A percentile compares a stretch with the other conserved stretches of the same genome.
These are phyloP conservation scores for Pseudopediastrum boryanum DNA, from an alignment of 139 green algal genomes.

Conservation along the genomic window DNA sequence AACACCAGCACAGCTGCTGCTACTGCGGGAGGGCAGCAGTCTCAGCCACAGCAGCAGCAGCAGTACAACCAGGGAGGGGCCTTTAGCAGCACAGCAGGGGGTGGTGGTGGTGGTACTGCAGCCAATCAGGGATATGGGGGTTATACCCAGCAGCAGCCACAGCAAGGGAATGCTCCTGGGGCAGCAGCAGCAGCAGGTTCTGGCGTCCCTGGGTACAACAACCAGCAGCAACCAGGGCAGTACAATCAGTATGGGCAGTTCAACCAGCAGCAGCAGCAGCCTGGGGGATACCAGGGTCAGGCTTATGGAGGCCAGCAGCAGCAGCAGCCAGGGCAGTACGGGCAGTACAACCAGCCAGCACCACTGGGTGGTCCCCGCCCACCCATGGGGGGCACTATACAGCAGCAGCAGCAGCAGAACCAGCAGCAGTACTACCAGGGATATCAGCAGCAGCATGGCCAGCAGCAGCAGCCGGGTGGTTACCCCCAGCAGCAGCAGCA, in stretches of 20 bases:
- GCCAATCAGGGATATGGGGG: too few relatives aligned
- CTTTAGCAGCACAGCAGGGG: neutral
- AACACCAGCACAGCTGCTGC: neutral
- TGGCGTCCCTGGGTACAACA: neutral
- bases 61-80: neutral
- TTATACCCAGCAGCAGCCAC: slow-evolving; percentile 10
- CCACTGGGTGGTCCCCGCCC: neutral
- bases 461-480: neutral
- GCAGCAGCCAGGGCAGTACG: neutral
- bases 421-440: slow-evolving; percentile 16
- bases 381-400: neutral
- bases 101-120: neutral
- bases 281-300: neutral
- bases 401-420: too few relatives aligned
- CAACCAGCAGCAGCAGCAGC: slow-evolving; percentile 19
- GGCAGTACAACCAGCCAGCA: neutral
- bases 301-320: neutral
- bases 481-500: slow-evolving; percentile 15
- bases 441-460: slow-evolving; percentile 26
- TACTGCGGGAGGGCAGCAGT: neutral
- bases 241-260: neutral
- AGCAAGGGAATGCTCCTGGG: neutral
- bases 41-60: neutral
- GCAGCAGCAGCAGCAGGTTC: slow-evolving; percentile 6
- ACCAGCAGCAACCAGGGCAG: neutral